Base-by-base conservation (phyloP, 73 alveolate species). In the Paramecium primaurelia region DNA sequence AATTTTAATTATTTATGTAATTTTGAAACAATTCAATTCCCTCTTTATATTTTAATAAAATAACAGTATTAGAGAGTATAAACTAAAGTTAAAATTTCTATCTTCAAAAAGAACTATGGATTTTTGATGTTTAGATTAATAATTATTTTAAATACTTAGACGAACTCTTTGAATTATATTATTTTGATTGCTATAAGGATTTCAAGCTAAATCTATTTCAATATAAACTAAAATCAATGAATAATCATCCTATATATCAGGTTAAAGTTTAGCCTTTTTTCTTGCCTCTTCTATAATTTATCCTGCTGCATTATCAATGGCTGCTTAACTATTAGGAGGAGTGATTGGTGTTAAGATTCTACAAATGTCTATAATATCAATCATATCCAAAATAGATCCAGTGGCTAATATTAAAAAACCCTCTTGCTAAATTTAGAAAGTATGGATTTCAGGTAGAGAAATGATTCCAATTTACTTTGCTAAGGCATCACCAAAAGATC, bases 401-500 rank as follows among this genome's bases (percentile, higher is more conserved):
- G 69, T 54, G 69, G 69, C 69, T 54, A 54, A 8, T n/a, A 54
- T 8, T 18, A 54, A 54, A 54, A 54, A 54, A n/a, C 69, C 69
- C 20, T 54, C 69, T 54, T 54, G 32, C 9, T 6, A 54, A 18
- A 54, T 54, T 54, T 54, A 22, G 6, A 18, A 54, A 54, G 1
- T 54, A 22, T 54, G 69, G 8, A 92, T 89, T 68, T 86, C 93
- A 8, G 96, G 96, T 36, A 44, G 77, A 25, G 93, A 60, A 10
- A 84, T 90, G 7, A 92, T 95, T 11, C 96, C 96, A 10, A 92
- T 77, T 14, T 49, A 45, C 40, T 60, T 75, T 36, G 96, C 96
- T 11, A 92, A 69, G 10, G 71, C 20, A 92, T 92, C 96, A 12
- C 96, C 96, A 6, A 92, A 68, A 6, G 89, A 45, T 92, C 96